phyloP scores from a whole-genome alignment of 2,329 filamentous ascomycete genomes.

The Penicillium brasilianum region DNA sequence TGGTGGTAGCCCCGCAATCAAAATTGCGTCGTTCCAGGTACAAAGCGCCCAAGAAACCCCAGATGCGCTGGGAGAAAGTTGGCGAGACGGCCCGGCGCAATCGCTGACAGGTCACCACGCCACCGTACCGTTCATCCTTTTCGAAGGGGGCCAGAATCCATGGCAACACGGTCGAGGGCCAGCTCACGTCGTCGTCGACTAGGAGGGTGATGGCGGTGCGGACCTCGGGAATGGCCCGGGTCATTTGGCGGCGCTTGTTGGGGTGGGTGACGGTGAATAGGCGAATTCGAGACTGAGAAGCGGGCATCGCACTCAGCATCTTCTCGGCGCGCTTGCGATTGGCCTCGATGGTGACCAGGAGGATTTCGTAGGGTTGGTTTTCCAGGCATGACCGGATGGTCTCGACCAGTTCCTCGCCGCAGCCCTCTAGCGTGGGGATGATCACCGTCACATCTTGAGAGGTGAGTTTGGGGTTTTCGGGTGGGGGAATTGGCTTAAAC shows the following conservation, averaged over 20 bases:
- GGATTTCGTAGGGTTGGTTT: conserved; percentile 67
- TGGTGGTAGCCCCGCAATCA: conserved; percentile 93
- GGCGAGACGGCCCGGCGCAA: conserved; percentile 71
- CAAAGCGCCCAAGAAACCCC: conserved; percentile 87
- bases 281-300: conserved; percentile 69
- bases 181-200: conserved; percentile 94
- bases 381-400: conserved; percentile 68
- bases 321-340: conserved; percentile 72
- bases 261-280: conserved; percentile 81
- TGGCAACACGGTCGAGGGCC: conserved; percentile 81
- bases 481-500: conserved; percentile 83
- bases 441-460: conserved; percentile 89
- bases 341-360: conserved; percentile 84
- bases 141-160: conserved; percentile 96
- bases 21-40: conserved; percentile 96
- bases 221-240: conserved; percentile 84
- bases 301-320: conserved; percentile 61
- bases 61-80: conserved; percentile 67
- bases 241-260: conserved; percentile 95
- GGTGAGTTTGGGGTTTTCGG: conserved; percentile 78
- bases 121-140: conserved; percentile 74
- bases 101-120: conserved; percentile 89
- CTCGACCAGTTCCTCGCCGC: conserved; percentile 79
- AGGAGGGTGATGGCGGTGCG: conserved; percentile 84
- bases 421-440: conserved; percentile 88